These are phyloP conservation scores for Colletotrichum sublineola DNA, from an alignment of 2,329 filamentous ascomycete species.

Conservation along the genomic window DNA sequence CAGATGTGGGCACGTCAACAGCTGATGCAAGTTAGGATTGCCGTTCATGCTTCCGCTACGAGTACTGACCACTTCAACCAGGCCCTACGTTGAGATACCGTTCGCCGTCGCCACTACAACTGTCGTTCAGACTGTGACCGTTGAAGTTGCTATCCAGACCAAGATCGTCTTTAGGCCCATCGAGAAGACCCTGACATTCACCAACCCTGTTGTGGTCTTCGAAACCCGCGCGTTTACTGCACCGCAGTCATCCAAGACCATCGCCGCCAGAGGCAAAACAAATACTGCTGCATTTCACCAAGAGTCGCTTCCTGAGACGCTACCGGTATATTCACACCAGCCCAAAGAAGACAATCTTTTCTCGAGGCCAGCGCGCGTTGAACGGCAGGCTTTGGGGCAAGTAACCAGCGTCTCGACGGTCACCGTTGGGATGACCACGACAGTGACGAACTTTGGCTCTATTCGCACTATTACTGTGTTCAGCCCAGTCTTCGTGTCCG, in stretches of 20 bases:
- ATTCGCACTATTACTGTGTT: slow-evolving; percentile 29
- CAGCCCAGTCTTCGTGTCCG: slow-evolving; percentile 39
- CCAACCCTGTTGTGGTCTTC: slow-evolving; percentile 45
- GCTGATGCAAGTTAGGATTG: slow-evolving; percentile 3
- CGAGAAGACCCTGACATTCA: slow-evolving; percentile 46
- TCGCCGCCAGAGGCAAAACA: slow-evolving; percentile 10
- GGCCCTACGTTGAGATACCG: background rate
- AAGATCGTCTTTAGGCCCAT: slow-evolving; percentile 42
- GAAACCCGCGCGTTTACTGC: slow-evolving; percentile 46
- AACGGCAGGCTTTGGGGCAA: background rate
- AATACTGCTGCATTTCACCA: background rate
- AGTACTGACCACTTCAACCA: background rate
- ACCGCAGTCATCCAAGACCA: slow-evolving; percentile 40
- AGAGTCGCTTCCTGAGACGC: background rate
- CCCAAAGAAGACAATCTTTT: background rate
- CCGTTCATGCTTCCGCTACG: no score
- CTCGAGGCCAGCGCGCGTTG: background rate
- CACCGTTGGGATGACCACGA: slow-evolving; percentile 37
- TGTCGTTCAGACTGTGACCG: slow-evolving; percentile 42
- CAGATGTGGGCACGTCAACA: slow-evolving; percentile 15
- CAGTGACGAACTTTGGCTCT: slow-evolving; percentile 27
- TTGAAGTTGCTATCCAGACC: slow-evolving; percentile 42
- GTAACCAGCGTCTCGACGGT: background rate
- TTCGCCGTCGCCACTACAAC: slow-evolving; percentile 29
- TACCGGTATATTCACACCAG: background rate